Evolutionary conservation across 768 basidiomycete genomes (phyloP).

Genomic region (Termitomyces eurrhizus): DNA sequence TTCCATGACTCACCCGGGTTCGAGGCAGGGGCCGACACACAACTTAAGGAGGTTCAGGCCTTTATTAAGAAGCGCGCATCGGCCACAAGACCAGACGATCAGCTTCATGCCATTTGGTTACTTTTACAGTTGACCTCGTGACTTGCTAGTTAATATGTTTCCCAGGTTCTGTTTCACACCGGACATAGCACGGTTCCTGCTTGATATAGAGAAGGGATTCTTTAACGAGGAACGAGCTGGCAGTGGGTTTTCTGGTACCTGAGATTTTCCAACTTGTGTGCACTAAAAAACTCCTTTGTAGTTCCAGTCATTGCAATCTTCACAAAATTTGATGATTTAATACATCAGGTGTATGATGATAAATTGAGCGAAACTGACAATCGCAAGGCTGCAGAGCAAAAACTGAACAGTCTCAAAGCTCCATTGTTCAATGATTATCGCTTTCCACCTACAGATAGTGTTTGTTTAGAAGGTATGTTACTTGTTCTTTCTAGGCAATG

Average conservation of each 20-base stretch:
- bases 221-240: not conserved
- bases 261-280: not conserved
- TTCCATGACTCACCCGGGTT: not conserved
- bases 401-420: not conserved
- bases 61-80: not conserved
- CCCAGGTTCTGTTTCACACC: not conserved
- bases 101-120: not conserved
- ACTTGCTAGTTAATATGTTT: not conserved
- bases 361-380: not conserved
- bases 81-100: not conserved
- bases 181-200: not conserved
- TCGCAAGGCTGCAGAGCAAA: not conserved
- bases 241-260: not conserved
- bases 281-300: not conserved
- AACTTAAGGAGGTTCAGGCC: not conserved
- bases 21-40: not conserved
- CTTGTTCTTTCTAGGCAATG: not conserved
- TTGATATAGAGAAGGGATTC: not conserved
- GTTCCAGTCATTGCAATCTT: not conserved
- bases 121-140: not conserved
- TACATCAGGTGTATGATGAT: not conserved
- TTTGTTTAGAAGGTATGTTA: not conserved
- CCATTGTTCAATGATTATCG: not conserved
- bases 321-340: not conserved
- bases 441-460: not conserved